Evolutionary conservation across 1,284 basidiomycete species (phyloP).

Genomic region (Blastosporella zonata): DNA sequence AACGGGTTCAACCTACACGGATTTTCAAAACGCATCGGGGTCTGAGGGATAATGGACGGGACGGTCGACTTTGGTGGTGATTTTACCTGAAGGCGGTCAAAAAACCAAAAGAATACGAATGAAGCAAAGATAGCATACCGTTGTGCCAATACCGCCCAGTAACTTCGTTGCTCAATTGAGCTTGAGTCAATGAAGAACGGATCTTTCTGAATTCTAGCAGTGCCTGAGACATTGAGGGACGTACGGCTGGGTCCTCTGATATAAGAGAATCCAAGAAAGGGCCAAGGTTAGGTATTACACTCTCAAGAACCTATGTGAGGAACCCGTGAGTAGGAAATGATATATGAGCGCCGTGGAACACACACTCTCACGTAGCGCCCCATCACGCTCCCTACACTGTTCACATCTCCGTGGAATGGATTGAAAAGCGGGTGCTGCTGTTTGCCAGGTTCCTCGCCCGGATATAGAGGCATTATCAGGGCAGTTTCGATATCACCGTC

Average conservation of each 20-base stretch:
- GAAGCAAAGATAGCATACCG: neutral
- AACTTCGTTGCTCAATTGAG: neutral
- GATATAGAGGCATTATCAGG: neutral
- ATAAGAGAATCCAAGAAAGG: conserved; percentile 11
- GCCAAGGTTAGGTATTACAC: conserved; percentile 13
- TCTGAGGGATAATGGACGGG: no score
- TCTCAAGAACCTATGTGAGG: conserved; percentile 12
- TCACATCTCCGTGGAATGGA: conserved; percentile 12
- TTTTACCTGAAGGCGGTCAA: no score
- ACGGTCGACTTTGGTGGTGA: no score
- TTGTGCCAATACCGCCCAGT: neutral
- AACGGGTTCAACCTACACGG: no score
- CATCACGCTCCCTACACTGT: neutral
- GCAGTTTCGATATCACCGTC: conserved; percentile 6
- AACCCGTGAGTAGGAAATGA: neutral
- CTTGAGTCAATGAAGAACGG: neutral
- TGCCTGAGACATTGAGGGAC: neutral
- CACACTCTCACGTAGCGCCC: conserved; percentile 6
- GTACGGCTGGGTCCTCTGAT: neutral
- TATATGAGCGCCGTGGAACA: neutral
- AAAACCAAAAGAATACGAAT: no score
- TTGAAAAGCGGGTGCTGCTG: neutral
- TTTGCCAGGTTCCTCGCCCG: neutral
- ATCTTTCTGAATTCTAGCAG: neutral
- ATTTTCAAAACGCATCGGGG: no score